Evolutionary conservation across 768 basidiomycete genomes (phyloP).

Genomic region (Heimioporus sp.): DNA sequence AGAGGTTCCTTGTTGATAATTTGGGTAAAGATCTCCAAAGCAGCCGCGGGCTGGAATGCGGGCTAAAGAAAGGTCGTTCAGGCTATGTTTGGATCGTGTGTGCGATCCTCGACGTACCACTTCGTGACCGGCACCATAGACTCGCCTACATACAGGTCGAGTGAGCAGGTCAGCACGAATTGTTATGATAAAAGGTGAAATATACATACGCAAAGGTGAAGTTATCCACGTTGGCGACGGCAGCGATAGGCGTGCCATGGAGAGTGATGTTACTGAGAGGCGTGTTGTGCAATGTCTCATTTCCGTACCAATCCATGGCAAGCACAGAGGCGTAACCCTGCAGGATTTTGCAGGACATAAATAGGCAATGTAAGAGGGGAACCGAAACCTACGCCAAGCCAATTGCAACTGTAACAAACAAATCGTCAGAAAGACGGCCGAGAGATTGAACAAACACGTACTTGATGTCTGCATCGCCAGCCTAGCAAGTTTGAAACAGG

Average conservation of each 20-base stretch:
- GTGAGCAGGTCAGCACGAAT: background rate
- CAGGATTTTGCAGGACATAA: background rate
- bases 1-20: background rate
- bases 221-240: conserved; percentile 62
- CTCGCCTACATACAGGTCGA: conserved; percentile 36
- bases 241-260: conserved; percentile 48
- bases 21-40: background rate
- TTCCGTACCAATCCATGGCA: conserved; percentile 49
- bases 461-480: conserved; percentile 29
- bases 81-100: background rate
- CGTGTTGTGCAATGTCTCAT: conserved; percentile 36
- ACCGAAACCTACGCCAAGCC: conserved; percentile 33
- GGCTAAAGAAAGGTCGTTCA: conserved; percentile 36
- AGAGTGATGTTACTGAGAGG: conserved; percentile 57
- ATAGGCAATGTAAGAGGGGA: background rate
- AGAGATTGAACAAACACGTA: conserved; percentile 3
- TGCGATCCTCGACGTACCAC: conserved; percentile 42
- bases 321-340: conserved; percentile 37
- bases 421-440: background rate
- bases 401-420: conserved; percentile 14
- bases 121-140: conserved; percentile 61
- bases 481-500: conserved; percentile 8
- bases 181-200: background rate
- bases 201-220: conserved; percentile 64
- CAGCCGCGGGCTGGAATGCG: conserved; percentile 24